Percentiles rank a stretch among this genome's conserved stretches.
phyloP scores from a whole-genome alignment of 2,329 filamentous ascomycete species.

The Dothistroma septosporum region DNA sequence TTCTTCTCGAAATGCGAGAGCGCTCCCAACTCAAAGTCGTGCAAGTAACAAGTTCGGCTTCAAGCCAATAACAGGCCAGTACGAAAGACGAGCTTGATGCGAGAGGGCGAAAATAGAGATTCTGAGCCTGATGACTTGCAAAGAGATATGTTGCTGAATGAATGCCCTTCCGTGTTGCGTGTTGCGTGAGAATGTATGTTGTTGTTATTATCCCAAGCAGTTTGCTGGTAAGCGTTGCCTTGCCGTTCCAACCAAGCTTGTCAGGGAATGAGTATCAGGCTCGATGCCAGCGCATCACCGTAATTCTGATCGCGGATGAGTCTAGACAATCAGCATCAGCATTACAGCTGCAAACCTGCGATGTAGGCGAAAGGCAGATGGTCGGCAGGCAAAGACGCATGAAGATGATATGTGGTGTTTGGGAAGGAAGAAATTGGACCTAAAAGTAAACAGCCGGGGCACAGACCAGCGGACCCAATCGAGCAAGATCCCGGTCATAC shows the following conservation, averaged over 20 bases:
- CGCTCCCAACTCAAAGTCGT: slow-evolving; percentile 1
- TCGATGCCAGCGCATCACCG: slow-evolving; percentile 6
- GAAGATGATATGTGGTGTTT: background rate
- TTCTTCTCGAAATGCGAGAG: slow-evolving; percentile 8
- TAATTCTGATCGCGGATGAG: background rate
- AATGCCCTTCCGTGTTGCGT: slow-evolving; percentile 10
- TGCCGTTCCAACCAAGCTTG: slow-evolving; percentile 4
- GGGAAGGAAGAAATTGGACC: background rate
- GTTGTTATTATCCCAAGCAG: slow-evolving; percentile 1
- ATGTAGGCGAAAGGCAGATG: background rate
- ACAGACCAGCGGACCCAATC: background rate
- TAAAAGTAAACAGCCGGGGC: background rate
- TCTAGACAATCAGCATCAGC: background rate
- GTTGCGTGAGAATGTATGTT: background rate
- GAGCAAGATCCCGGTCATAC: background rate
- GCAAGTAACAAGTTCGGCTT: slow-evolving; percentile 1
- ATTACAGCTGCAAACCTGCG: background rate
- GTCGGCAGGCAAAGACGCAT: background rate
- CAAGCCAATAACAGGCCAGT: slow-evolving; percentile 7
- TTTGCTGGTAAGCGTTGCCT: slow-evolving; percentile 3
- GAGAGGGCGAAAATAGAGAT: slow-evolving; percentile 9
- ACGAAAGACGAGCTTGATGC: slow-evolving; percentile 4
- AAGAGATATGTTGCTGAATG: slow-evolving; percentile 15
- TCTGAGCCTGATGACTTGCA: slow-evolving; percentile 10
- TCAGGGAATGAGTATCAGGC: background rate